Percentiles rank a stretch among this genome's conserved stretches.
Conservation (phyloP, 768 basidiomycete genomes). For the Sarcomyxa edulis region DNA sequence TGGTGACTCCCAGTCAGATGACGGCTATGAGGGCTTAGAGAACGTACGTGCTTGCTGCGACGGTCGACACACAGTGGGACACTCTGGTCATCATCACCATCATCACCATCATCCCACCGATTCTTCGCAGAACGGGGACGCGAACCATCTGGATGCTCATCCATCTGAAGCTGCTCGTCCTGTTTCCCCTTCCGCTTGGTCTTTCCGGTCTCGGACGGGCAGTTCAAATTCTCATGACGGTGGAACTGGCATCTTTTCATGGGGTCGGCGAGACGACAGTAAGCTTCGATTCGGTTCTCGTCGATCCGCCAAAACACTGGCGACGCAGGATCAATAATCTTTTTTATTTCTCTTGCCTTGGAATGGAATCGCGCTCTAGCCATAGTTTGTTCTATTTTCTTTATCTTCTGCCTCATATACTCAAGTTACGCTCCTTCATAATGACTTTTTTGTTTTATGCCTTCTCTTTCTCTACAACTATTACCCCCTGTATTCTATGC, state of each 20-base stretch:
- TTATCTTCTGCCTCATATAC: slow-evolving; percentile 12
- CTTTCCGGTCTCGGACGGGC: slow-evolving; percentile 77
- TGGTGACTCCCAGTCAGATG: slow-evolving; percentile 65
- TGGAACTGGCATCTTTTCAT: slow-evolving; percentile 57
- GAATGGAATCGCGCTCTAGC: slow-evolving; percentile 1
- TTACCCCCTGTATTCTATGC: slow-evolving; percentile 16
- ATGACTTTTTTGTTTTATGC: slow-evolving; percentile 10
- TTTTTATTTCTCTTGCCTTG: slow-evolving; percentile 4
- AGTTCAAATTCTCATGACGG: slow-evolving; percentile 67
- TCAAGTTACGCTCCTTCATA: slow-evolving; percentile 1
- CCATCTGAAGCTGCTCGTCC: slow-evolving; percentile 50
- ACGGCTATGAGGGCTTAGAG: slow-evolving; percentile 88
- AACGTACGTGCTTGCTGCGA: slow-evolving; percentile 93
- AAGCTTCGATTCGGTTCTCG: slow-evolving; percentile 74
- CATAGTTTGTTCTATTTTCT: slow-evolving; percentile 10
- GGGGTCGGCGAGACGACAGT: slow-evolving; percentile 57
- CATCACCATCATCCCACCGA: slow-evolving; percentile 42
- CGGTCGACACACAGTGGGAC: slow-evolving; percentile 81
- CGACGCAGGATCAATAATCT: slow-evolving; percentile 20
- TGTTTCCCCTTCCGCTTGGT: slow-evolving; percentile 74
- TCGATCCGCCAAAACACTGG: slow-evolving; percentile 44
- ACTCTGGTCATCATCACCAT: slow-evolving; percentile 46
- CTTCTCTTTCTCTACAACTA: slow-evolving; percentile 17
- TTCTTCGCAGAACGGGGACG: slow-evolving; percentile 37
- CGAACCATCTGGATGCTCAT: slow-evolving; percentile 44